Evolutionary conservation across 2,329 filamentous ascomycete species (phyloP), one percentile per base, ranked within the genome.

Genomic region (Aspergillus sp.): DNA sequence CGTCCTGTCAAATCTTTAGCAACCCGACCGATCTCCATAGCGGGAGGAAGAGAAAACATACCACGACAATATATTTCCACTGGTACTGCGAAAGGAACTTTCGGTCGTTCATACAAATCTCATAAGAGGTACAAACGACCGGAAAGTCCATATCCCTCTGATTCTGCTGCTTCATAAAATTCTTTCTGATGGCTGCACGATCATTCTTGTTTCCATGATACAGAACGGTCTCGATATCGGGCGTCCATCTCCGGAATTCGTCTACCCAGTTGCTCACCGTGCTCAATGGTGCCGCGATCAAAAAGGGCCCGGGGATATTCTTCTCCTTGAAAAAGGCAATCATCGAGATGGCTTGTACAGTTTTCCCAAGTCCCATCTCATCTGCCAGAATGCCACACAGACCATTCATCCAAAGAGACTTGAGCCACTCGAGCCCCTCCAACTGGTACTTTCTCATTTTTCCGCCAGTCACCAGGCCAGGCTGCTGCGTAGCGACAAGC

Each of bases 51-150:
- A 19, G 19, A 19, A 12, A 30, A 61, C 59, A 50, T 68, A 86
- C 85, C 48, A 98, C 95, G 53, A 98, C 93, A 58, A 98, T 96
- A 56, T 95, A 96, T 42, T 94, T 89, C 93, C 93, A 98, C 31
- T 90, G 85, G 44, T 95, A 91, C 45, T 86, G 85, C 0, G 83
- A 82, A 5, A 98, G 71, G 31, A 84, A 84, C 41, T 89, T 85
- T 32, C 88, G 82, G 61, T 98, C 93, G 56, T 89, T 85, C 68
- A 98, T 84, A 42, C 94, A 90, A 61, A 98, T 96, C 62, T 98
- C 93, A 57, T 97, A 97, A 33, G 86, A 94, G 0, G 93, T 98
- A 58, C 90, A 90, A 1, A 97, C 86, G 1, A 98, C 85, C 0
- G 93, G 93, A 49, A 97, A 98, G 37, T 85, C 78, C 1, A 77